These are phyloP conservation scores for Aspergillus sp. DNA, from an alignment of 2,329 filamentous ascomycete genomes.

Conservation along the genomic window DNA sequence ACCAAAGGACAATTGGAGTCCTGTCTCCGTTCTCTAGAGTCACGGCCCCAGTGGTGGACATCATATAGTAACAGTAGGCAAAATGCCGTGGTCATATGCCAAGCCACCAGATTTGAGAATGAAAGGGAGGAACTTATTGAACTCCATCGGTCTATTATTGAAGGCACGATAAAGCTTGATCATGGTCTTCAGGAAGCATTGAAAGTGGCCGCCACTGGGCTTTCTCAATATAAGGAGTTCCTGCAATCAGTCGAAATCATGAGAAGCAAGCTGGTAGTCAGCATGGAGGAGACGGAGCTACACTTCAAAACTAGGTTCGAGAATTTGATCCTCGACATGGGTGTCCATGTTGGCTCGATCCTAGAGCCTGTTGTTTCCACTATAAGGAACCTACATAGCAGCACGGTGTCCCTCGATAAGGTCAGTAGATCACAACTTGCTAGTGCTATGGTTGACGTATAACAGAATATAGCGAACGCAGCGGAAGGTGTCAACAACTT, in stretches of 20 bases:
- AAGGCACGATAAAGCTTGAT: slow-evolving; percentile 40
- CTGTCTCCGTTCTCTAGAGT: slow-evolving; percentile 58
- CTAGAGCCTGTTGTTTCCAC: slow-evolving; percentile 23
- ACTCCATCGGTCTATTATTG: slow-evolving; percentile 41
- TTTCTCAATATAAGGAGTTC: slow-evolving; percentile 38
- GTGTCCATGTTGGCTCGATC: slow-evolving; percentile 26
- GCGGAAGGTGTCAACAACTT: slow-evolving; percentile 28
- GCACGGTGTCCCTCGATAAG: slow-evolving; percentile 23
- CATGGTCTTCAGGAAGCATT: slow-evolving; percentile 39
- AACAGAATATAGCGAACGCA: slow-evolving; percentile 35
- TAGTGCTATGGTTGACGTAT: slow-evolving; percentile 6
- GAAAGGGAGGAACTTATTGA: slow-evolving; percentile 54
- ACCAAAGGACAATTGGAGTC: slow-evolving; percentile 41
- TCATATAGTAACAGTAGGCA: slow-evolving; percentile 65
- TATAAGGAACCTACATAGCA: slow-evolving; percentile 22
- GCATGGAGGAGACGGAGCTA: slow-evolving; percentile 36
- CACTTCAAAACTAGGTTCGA: slow-evolving; percentile 27
- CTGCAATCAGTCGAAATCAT: slow-evolving; percentile 32
- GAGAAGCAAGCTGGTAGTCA: slow-evolving; percentile 31
- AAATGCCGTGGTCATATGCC: slow-evolving; percentile 64
- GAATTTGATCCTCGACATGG: slow-evolving; percentile 29
- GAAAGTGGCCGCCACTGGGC: slow-evolving; percentile 31
- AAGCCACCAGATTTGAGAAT: slow-evolving; percentile 59
- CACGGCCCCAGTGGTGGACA: slow-evolving; percentile 61
- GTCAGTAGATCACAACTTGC: slow-evolving; percentile 15